Evolutionary conservation across 225 moss, liverwort and hornwort genomes (phyloP).

Genomic region (Physcomitrellopsis africana): DNA sequence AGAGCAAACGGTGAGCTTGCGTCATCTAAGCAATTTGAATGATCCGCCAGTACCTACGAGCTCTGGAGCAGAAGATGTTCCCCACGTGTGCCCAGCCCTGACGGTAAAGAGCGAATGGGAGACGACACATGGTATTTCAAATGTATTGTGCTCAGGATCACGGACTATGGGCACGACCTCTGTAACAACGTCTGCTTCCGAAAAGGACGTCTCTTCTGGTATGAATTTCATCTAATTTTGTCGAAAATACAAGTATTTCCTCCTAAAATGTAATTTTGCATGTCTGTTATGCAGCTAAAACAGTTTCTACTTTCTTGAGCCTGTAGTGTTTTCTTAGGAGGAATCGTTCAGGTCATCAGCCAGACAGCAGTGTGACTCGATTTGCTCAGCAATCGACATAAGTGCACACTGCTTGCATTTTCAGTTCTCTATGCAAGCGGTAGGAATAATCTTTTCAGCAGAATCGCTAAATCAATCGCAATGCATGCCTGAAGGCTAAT

Average conservation of each 20-base stretch:
- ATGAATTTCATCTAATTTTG: neutral
- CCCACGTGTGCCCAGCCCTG: slow-evolving; percentile 13
- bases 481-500: too few species aligned
- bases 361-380: too few species aligned
- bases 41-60: slow-evolving; percentile 34
- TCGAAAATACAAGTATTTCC: too few species aligned
- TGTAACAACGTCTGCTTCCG: slow-evolving; percentile 20
- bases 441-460: too few species aligned
- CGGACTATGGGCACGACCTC: slow-evolving; percentile 27
- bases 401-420: too few species aligned
- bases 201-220: slow-evolving; percentile 38
- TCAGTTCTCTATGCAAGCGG: too few species aligned
- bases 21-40: slow-evolving; percentile 44
- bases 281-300: too few species aligned
- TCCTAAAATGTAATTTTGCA: too few species aligned
- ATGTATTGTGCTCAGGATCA: slow-evolving; percentile 17
- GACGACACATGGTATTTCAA: slow-evolving; percentile 16
- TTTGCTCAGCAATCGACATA: too few species aligned
- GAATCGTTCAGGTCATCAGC: neutral
- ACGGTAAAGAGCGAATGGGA: slow-evolving; percentile 58
- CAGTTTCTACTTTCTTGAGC: too few species aligned
- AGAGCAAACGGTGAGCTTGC: slow-evolving; percentile 38
- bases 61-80: slow-evolving; percentile 30
- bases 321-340: too few species aligned
- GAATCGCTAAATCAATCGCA: too few species aligned